Evolutionary conservation across 2,329 filamentous ascomycete species (phyloP).

Genomic region (Sclerotinia sclerotiorum): DNA sequence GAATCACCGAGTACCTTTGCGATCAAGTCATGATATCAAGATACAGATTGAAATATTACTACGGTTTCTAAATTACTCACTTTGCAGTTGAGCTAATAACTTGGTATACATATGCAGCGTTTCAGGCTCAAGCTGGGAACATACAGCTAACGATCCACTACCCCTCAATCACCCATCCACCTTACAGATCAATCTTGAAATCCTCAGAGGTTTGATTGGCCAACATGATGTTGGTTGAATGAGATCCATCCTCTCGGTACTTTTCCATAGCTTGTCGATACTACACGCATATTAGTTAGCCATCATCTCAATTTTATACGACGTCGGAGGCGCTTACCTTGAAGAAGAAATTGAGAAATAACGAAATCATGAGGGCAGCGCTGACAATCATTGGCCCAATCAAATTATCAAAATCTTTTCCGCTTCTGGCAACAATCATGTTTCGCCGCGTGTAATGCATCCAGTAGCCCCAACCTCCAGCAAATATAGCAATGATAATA

Average conservation of each 20-base stretch:
- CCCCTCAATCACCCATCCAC: not conserved
- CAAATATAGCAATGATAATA: conserved; percentile 76
- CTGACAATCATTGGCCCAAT: conserved; percentile 83
- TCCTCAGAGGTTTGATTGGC: not conserved
- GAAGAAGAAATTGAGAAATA: conserved; percentile 86
- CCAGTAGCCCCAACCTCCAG: conserved; percentile 82
- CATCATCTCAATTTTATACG: not conserved
- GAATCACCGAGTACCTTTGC: conserved; percentile 1
- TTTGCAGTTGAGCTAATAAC: not conserved
- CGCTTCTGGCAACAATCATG: conserved; percentile 83
- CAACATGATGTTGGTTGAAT: conserved; percentile 16
- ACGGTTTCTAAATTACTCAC: not conserved
- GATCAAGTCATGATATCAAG: not conserved
- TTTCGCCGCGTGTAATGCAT: conserved; percentile 73
- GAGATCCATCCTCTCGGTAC: not conserved
- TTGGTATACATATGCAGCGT: conserved; percentile 9
- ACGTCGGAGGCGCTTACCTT: conserved; percentile 56
- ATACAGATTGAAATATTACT: not conserved
- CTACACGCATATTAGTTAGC: conserved; percentile 29
- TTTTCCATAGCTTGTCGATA: conserved; percentile 33
- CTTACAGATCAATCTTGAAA: conserved; percentile 26
- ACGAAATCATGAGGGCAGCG: conserved; percentile 70
- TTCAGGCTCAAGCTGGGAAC: not conserved
- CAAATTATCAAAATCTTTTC: conserved; percentile 89
- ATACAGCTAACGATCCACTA: conserved; percentile 11